phyloP scores from a whole-genome alignment of 2,329 filamentous ascomycete genomes.

The Calonectria fujianensis region DNA sequence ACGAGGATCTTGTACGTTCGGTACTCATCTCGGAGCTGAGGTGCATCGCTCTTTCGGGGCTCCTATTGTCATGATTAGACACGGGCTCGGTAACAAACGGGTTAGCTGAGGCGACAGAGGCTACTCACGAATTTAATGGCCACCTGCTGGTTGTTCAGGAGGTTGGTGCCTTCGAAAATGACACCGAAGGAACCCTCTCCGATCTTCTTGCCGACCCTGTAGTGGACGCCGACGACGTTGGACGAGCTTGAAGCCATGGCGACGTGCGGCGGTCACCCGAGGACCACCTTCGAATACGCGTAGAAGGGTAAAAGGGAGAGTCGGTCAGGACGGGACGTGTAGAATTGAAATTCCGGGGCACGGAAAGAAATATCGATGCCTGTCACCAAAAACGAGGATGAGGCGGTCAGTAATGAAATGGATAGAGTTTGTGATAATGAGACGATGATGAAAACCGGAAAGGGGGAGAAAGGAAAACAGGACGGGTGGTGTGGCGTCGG shows the following conservation, averaged over 20 bases:
- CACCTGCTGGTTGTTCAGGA: conserved; percentile 99
- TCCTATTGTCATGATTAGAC: conserved; percentile 75
- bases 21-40: conserved; percentile 98
- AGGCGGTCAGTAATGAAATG: conserved; percentile 50
- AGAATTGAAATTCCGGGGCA: conserved; percentile 42
- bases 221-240: conserved; percentile 99
- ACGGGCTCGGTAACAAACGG: neutral
- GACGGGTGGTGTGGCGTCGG: conserved; percentile 49
- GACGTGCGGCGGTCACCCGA: conserved; percentile 49
- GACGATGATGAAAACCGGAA: conserved; percentile 35
- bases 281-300: conserved; percentile 52
- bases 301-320: conserved; percentile 40
- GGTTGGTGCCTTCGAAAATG: conserved; percentile 98
- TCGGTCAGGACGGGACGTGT: conserved; percentile 43
- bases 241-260: conserved; percentile 91
- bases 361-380: conserved; percentile 49
- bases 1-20: conserved; percentile 99
- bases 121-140: conserved; percentile 96
- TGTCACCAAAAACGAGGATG: conserved; percentile 42
- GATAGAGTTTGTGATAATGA: conserved; percentile 40
- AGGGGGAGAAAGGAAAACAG: conserved; percentile 42
- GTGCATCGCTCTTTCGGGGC: conserved; percentile 98
- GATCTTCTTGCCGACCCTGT: conserved; percentile 99
- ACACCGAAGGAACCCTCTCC: conserved; percentile 99
- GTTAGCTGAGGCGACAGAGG: neutral